Conservation (phyloP, 2,329 filamentous ascomycete genomes). For the Whalleya microplaca region DNA sequence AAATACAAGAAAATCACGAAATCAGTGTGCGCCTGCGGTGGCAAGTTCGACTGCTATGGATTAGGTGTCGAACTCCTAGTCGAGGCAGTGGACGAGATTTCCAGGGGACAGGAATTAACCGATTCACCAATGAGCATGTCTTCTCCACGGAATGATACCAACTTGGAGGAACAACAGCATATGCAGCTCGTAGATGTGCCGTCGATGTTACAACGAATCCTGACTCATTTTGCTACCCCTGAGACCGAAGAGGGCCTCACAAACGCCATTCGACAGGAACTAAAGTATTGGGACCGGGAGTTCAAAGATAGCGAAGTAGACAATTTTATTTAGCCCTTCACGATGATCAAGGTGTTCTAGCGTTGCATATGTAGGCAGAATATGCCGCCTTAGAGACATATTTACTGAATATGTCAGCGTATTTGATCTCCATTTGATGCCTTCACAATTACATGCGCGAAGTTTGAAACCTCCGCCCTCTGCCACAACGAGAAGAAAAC, state of each 20-base stretch:
- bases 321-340: no score
- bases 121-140: background rate
- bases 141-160: background rate
- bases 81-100: constrained; percentile 1
- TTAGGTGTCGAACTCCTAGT: constrained; percentile 1
- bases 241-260: background rate
- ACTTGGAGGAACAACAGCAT: no score
- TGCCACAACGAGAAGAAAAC: no score
- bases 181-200: background rate
- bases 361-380: no score
- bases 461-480: no score
- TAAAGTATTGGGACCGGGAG: no score
- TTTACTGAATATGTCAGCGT: no score
- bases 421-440: no score
- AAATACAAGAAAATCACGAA: background rate
- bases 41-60: background rate
- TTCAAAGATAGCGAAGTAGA: no score
- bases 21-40: background rate
- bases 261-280: background rate
- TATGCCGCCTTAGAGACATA: no score
- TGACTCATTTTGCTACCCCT: background rate
- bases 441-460: no score
- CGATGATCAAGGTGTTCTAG: no score
- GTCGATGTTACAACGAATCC: background rate
- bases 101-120: background rate